These are phyloP conservation scores for Oleoguttula mirabilis DNA, from an alignment of 495 filamentous ascomycete genomes.

Conservation along the genomic window DNA sequence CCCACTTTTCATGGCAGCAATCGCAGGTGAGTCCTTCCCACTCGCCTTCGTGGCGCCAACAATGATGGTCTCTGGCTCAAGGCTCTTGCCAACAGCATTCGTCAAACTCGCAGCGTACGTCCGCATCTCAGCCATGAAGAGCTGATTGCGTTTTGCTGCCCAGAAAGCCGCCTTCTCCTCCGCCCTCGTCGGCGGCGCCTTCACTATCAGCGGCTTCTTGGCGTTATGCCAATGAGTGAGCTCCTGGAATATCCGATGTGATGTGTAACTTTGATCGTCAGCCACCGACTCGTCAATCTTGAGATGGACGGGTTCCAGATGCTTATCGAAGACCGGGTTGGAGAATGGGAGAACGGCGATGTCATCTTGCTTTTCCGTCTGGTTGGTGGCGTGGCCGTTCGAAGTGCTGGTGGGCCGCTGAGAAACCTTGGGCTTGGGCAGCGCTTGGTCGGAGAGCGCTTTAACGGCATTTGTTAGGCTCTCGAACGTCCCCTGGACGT, in stretches of 20 bases:
- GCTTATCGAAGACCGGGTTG: constrained; percentile 45
- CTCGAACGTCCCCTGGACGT: background rate
- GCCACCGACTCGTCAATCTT: constrained; percentile 24
- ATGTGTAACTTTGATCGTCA: background rate
- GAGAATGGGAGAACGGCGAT: constrained; percentile 46
- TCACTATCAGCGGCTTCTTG: constrained; percentile 37
- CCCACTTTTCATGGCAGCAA: background rate
- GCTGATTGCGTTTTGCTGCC: constrained; percentile 37
- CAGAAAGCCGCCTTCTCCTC: constrained; percentile 20
- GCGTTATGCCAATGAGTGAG: constrained; percentile 54
- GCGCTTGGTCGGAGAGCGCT: background rate
- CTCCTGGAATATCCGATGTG: constrained; percentile 41
- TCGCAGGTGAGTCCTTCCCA: background rate
- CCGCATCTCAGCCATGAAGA: constrained; percentile 49
- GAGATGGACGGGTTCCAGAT: constrained; percentile 43
- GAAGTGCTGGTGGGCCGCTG: too few relatives aligned
- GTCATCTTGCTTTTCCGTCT: constrained; percentile 4
- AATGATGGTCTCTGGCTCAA: constrained; percentile 52
- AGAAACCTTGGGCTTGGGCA: background rate
- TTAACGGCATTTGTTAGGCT: background rate
- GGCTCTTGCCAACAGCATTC: constrained; percentile 45
- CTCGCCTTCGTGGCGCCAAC: constrained; percentile 22
- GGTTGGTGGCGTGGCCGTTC: background rate
- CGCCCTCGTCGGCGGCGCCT: constrained; percentile 16
- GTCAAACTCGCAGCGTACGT: constrained; percentile 61